These are phyloP conservation scores for Larix kaempferi DNA, from an alignment of 75 land plant species.

Conservation along the genomic window DNA sequence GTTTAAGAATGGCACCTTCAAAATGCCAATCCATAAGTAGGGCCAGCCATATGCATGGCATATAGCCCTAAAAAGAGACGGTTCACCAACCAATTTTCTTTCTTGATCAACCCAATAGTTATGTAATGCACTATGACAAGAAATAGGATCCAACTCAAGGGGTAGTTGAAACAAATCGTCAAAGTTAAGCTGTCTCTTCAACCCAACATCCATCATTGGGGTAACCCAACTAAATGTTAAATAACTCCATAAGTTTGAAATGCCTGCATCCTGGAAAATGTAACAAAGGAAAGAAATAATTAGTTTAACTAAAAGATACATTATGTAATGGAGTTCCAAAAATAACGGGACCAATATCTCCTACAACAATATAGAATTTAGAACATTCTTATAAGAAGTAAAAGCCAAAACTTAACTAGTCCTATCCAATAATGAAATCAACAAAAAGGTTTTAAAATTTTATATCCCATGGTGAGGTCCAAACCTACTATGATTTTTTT, in stretches of 20 bases:
- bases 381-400: background rate
- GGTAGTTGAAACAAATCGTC: constrained; percentile 2
- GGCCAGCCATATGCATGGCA: constrained; percentile 9
- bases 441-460: background rate
- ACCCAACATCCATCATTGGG: constrained; percentile 6
- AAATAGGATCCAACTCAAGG: background rate
- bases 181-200: constrained; percentile 3
- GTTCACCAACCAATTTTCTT: background rate
- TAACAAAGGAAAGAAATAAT: background rate
- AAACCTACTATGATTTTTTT: background rate
- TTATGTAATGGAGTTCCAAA: background rate
- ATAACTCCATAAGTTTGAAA: constrained; percentile 1
- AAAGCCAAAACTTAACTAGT: background rate
- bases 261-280: background rate
- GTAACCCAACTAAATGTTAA: constrained; percentile 8
- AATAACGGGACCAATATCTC: background rate
- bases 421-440: background rate
- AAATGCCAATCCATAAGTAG: constrained; percentile 5
- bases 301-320: background rate
- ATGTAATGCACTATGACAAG: constrained; percentile 1
- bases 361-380: background rate
- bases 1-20: background rate
- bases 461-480: background rate
- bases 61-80: constrained; percentile 8
- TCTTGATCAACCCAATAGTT: background rate